phyloP scores from a whole-genome alignment of 805 yeast species.

The Soucietia sequanensis region DNA sequence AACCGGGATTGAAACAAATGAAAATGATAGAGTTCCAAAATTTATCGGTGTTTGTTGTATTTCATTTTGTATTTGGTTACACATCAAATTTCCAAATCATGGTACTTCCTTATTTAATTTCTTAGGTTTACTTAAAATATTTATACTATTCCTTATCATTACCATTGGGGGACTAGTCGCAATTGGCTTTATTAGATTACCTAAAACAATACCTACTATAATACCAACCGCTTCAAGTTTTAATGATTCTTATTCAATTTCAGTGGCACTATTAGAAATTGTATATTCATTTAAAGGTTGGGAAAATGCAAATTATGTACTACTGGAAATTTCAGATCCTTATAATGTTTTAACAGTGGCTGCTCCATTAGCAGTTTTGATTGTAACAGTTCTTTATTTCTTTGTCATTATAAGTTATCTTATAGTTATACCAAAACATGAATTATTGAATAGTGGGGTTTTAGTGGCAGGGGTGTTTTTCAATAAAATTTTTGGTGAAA shows the following conservation, averaged over 20 bases:
- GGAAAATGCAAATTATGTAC: constrained; percentile 67
- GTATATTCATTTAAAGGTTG: constrained; percentile 68
- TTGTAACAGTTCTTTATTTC: constrained; percentile 53
- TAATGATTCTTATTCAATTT: constrained; percentile 45
- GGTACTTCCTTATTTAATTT: constrained; percentile 53
- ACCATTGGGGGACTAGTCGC: constrained; percentile 44
- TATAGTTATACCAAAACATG: constrained; percentile 49
- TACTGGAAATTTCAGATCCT: constrained; percentile 58
- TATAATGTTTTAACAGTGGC: constrained; percentile 55
- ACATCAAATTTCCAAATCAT: constrained; percentile 45
- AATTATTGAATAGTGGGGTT: constrained; percentile 54
- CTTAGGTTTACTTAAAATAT: constrained; percentile 53
- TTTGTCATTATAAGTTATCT: constrained; percentile 59
- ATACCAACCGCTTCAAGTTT: background rate
- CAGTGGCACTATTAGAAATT: constrained; percentile 58
- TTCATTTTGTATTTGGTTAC: constrained; percentile 46
- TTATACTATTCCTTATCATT: constrained; percentile 50
- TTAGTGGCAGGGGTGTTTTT: constrained; percentile 64
- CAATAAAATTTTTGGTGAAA: constrained; percentile 55
- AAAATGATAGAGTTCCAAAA: constrained; percentile 36
- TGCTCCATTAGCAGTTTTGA: constrained; percentile 56
- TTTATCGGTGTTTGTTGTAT: constrained; percentile 50
- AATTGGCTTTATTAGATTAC: constrained; percentile 25
- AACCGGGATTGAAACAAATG: constrained; percentile 21
- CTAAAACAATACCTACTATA: constrained; percentile 7